Evolutionary conservation across 1,284 basidiomycete species (phyloP), one percentile per base, ranked within the genome.

Genomic region (Malassezia vespertilionis): DNA sequence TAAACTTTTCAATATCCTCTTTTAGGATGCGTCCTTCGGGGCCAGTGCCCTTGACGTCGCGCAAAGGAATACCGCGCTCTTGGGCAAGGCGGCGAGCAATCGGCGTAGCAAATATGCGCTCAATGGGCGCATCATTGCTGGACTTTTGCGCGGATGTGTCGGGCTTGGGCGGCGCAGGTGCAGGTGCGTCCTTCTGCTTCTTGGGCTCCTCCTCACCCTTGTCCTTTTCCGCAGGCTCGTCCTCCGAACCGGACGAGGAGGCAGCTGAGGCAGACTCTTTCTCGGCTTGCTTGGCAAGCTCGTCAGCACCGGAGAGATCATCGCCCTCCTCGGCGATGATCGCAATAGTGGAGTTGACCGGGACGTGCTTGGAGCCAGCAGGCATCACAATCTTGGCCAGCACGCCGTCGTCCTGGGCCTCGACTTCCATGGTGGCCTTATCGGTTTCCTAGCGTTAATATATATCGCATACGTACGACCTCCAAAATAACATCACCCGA

Each of bases 391-490:
- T 93, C 79, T 95, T 96, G 44, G 84, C 90, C 52, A 97, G 75
- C 54, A 95, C 75, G 69, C 91, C 91, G 61, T 96, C 90, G 40
- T 97, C 91, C 74, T 89, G 88, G 12, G 91, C 88, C 74, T 97
- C 91, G 21, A 97, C 91, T 74, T 97, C 91, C 74, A 97, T 97
- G 33, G 88, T 91, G 14, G 91, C 91, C 79, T 96, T 96, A 81
- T 96, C 90, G 40, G 91, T 96, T 82, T 96, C 90, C 87, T 90
- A 32, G 22, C 40, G 20, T n/a, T 39, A 12, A 42, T 38, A 11
- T 23, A 20, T 18, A 26, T 15, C 22, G 22, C 5, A 28, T 41
- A 74, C 82, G 69, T 57, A 90, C 88, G 69, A 99, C 86, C 76
- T 96, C 90, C 40, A 91, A 79, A 40, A 91, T 75, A 53, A 99